These are phyloP conservation scores for Tulasnella sp. DNA, from an alignment of 768 basidiomycete genomes.

Conservation along the genomic window DNA sequence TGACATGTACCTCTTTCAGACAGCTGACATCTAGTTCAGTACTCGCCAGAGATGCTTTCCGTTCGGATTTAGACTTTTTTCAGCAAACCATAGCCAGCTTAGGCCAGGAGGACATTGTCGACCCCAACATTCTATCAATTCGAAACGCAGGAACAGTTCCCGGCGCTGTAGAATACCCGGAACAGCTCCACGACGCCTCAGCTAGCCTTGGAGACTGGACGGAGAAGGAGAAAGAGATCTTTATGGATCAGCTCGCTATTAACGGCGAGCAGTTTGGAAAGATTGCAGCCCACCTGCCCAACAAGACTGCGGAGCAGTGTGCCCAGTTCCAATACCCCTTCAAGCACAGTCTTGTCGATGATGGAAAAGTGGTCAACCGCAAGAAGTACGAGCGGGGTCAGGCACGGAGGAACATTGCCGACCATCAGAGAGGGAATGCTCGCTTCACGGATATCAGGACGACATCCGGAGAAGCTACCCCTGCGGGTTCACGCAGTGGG, in stretches of 20 bases:
- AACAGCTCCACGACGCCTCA: constrained; percentile 60
- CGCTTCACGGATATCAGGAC: constrained; percentile 62
- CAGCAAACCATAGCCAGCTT: constrained; percentile 94
- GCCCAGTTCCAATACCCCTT: constrained; percentile 91
- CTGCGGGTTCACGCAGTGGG: constrained; percentile 14
- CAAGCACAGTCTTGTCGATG: constrained; percentile 83
- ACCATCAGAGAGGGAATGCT: constrained; percentile 62
- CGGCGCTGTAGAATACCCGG: constrained; percentile 65
- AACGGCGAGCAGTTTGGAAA: constrained; percentile 94
- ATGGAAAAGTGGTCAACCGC: constrained; percentile 63
- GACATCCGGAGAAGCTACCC: constrained; percentile 12
- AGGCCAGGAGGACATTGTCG: constrained; percentile 86
- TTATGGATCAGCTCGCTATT: constrained; percentile 71
- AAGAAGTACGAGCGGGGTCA: constrained; percentile 60
- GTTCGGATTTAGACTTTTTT: constrained; percentile 85
- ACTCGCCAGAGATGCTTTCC: too few species aligned
- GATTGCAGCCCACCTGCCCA: constrained; percentile 68
- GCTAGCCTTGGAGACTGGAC: constrained; percentile 79
- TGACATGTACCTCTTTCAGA: too few species aligned
- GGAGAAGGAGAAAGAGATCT: constrained; percentile 70
- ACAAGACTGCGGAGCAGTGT: constrained; percentile 84
- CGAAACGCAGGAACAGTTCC: constrained; percentile 51
- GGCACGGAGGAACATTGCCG: constrained; percentile 26
- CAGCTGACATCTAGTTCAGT: too few species aligned
- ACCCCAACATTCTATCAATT: constrained; percentile 73